Evolutionary conservation across 345 rosid genomes (phyloP), one percentile per base, ranked within the genome.

Genomic region (rapeseed (Brassica napus)): DNA sequence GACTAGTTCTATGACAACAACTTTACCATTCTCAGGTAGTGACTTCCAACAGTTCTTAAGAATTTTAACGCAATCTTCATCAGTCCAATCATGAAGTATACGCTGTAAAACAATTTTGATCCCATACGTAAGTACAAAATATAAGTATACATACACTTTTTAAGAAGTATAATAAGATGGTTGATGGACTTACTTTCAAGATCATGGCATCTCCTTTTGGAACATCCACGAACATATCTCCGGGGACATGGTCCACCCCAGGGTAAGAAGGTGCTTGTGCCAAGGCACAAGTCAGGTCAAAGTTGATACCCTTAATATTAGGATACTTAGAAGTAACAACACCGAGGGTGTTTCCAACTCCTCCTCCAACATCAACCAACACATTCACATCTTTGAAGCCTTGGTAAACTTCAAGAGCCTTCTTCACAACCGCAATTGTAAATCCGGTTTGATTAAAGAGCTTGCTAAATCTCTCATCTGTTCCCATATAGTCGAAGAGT

Each of bases 171-270:
- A 21, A n/a, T 26, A 60, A 0, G 16, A 42, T 28, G 52, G 9
- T 32, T 69, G 1, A 9, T 10, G 1, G 69, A 58, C 39, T 18
- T 11, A 94, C 97, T 90, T 94, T 92, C 84, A 92, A 89, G 89
- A 92, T 90, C 77, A 92, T 88, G 63, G 94, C 93, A 69, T 94
- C 97, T 42, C 86, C 96, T 47, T 79, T 82, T 7, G 97, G 97
- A 16, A 89, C 84, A 55, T 90, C 89, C 0, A 75, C 85, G 59
- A 94, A 92, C 98, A 94, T 94, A 83, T 94, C 96, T 5, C 98
- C 97, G 2, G 92, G 86, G 10, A 92, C 90, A 65, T 90, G 95
- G 83, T 94, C 82, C 57, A 90, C 91, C 0, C 37, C 59, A 8
- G 2, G 79, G 14, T 47, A 81, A 83, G 87, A 85, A 10, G 88